Percentiles rank a stretch among this genome's conserved stretches.
These are phyloP conservation scores for Solanum clarkiae DNA, from an alignment of 257 asterid species.

Conservation along the genomic window DNA sequence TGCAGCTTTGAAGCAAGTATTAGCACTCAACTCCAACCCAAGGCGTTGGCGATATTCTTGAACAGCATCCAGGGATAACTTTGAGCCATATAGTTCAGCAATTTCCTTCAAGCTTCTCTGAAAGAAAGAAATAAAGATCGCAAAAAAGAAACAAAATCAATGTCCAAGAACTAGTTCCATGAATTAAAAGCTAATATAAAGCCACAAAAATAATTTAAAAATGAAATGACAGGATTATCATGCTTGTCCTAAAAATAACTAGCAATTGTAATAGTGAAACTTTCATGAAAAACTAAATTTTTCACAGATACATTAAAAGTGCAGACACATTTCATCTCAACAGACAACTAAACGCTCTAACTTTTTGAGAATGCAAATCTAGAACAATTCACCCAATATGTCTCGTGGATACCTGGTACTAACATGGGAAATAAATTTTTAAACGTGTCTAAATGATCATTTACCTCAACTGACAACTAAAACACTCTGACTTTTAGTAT, in stretches of 20 bases:
- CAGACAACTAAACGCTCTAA: not conserved
- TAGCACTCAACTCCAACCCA: slow-evolving; percentile 57
- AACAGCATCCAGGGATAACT: slow-evolving; percentile 49
- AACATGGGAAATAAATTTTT: not conserved
- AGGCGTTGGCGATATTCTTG: slow-evolving; percentile 42
- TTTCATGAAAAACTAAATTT: not conserved
- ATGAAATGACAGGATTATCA: not conserved
- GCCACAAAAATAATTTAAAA: not conserved
- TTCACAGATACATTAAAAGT: not conserved
- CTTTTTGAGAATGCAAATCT: not conserved
- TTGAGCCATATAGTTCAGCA: slow-evolving; percentile 56
- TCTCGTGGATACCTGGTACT: not conserved
- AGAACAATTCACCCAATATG: not conserved
- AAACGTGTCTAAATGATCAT: not conserved
- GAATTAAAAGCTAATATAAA: not conserved
- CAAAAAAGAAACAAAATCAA: not conserved
- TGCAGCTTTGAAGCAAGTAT: slow-evolving; percentile 60
- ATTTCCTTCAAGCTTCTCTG: slow-evolving; percentile 86
- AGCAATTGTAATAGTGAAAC: not conserved
- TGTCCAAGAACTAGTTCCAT: not conserved
- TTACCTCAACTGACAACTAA: not conserved
- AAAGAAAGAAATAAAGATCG: not conserved
- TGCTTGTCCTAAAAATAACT: not conserved
- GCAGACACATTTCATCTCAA: not conserved
- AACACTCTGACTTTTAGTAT: not conserved